Evolutionary conservation across 164 flowering plant genomes (phyloP), one percentile per base, ranked within the genome.

Genomic region (Vitis riparia): DNA sequence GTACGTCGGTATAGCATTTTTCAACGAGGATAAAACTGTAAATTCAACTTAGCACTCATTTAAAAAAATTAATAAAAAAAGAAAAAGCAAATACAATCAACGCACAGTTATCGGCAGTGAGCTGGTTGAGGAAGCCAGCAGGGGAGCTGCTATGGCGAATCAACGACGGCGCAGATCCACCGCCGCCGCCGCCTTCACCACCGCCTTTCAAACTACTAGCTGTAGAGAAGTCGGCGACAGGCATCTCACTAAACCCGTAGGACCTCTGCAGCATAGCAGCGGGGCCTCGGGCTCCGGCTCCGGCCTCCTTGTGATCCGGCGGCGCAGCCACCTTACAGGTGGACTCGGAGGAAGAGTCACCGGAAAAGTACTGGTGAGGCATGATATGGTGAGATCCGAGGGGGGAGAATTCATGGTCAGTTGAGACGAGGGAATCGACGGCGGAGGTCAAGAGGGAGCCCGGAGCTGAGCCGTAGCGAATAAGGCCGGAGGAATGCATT

Each of bases 101-200:
- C 73, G 27, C 68, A 84, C 89, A 87, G 74, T 76, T 83, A 32
- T 86, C 92, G n/a, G 74, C 64, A 58, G 79, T 49, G 62, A 85
- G 83, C 30, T 86, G 82, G 62, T 77, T 75, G 27, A 89, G 74
- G 59, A 91, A 87, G 1, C 91, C 91, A 48, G 97, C 94, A 0
- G 97, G 94, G 13, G 92, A 88, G 77, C 97, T 91, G 62, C 87
- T 85, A 51, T 90, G 94, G 9, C 97, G 75, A 56, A 84, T 68
- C 86, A 91, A 59, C 1, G 84, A 37, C 5, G 86, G 63, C 2
- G 79, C 68, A 48, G 75, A 65, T 55, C 67, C 66, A 8, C 27
- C 30, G 2, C 63, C 78, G 16, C 32, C 67, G 9, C 47, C 68
- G 19, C 29, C 51, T 8, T 53, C 55, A 5, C 70, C 73, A 29